Conservation (phyloP, 306 rosid species). For the Sindora glabra region DNA sequence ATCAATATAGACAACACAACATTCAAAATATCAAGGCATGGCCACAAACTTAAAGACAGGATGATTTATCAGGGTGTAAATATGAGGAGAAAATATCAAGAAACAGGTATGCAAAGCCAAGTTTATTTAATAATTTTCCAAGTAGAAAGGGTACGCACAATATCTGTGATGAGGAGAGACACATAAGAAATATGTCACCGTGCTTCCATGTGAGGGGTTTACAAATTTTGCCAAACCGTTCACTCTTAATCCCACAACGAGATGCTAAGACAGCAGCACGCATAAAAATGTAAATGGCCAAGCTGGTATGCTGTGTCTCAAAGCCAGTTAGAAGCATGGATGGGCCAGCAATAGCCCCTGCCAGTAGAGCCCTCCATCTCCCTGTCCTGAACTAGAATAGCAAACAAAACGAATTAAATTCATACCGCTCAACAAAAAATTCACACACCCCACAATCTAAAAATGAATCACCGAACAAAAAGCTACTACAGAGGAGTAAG, state of each 20-base stretch:
- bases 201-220: conserved; percentile 94
- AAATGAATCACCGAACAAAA: not conserved
- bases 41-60: too few relatives aligned
- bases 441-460: too few relatives aligned
- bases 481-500: conserved; percentile 10
- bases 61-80: not conserved
- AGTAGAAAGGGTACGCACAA: conserved; percentile 43
- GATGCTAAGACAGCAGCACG: conserved; percentile 92
- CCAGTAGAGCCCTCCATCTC: conserved; percentile 83
- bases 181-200: conserved; percentile 96
- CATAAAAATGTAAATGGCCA: conserved; percentile 89
- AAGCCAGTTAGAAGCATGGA: conserved; percentile 87
- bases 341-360: conserved; percentile 94
- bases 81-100: too few relatives aligned
- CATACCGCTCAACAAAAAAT: too few relatives aligned
- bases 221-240: conserved; percentile 72
- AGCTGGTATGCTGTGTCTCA: conserved; percentile 82
- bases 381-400: conserved; percentile 79
- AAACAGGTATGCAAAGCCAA: not conserved
- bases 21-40: not conserved
- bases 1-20: not conserved
- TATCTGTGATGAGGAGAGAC: conserved; percentile 91
- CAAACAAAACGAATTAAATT: too few relatives aligned
- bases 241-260: conserved; percentile 91
- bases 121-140: not conserved